Evolutionary conservation across 257 asterid genomes (phyloP).

Genomic region (Mentha longifolia): DNA sequence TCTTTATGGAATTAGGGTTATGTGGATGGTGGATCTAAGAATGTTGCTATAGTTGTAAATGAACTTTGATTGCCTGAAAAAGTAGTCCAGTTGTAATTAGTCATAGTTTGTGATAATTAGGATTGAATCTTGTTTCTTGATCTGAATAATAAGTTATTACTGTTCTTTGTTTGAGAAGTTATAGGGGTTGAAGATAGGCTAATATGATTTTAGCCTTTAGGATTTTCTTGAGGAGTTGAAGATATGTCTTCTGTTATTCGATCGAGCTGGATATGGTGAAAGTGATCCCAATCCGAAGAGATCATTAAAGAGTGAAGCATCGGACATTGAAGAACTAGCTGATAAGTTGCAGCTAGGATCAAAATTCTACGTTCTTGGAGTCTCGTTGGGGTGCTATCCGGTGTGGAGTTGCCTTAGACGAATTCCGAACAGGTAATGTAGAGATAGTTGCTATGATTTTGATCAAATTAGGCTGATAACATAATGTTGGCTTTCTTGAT

Average conservation of each 20-base stretch:
- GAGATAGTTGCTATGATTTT: not conserved
- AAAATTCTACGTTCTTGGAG: conserved; percentile 70
- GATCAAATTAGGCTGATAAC: not conserved
- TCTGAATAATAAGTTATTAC: not conserved
- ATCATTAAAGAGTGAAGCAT: conserved; percentile 75
- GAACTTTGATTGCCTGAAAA: conserved; percentile 19
- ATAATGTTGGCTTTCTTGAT: conserved; percentile 2
- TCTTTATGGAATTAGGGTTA: not conserved
- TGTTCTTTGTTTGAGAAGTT: not conserved
- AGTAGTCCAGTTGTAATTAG: not conserved
- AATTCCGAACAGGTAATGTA: conserved; percentile 66
- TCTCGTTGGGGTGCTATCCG: conserved; percentile 82
- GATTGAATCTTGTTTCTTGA: conserved; percentile 18
- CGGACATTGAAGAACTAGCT: conserved; percentile 88
- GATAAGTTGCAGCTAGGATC: conserved; percentile 74
- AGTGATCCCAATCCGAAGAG: conserved; percentile 86
- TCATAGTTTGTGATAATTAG: not conserved
- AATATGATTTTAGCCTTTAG: conserved; percentile 49
- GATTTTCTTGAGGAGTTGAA: conserved; percentile 69
- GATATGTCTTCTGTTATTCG: conserved; percentile 64
- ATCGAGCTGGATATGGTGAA: conserved; percentile 96
- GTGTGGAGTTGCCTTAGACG: conserved; percentile 80
- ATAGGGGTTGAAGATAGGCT: conserved; percentile 26
- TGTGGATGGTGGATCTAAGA: not conserved
- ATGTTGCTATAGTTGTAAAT: conserved; percentile 1